A percentile compares a stretch with the other conserved stretches of the same genome.
Conservation (phyloP, 2,329 filamentous ascomycete genomes). For the Sporothrix euskadiensis region DNA sequence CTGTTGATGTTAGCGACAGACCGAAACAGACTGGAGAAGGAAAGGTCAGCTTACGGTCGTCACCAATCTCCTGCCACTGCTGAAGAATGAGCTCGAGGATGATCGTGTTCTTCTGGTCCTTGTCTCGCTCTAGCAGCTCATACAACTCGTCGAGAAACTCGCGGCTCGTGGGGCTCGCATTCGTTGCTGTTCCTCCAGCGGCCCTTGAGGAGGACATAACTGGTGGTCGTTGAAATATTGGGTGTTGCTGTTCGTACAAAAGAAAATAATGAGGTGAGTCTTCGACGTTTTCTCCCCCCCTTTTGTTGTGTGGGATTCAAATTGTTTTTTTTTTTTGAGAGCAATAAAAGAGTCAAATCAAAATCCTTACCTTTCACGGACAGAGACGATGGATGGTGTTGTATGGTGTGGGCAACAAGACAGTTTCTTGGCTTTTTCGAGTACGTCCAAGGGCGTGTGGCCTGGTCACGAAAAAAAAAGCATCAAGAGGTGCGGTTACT, state of each 20-base stretch:
- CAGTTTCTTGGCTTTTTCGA: background rate
- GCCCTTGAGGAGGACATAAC: constrained; percentile 17
- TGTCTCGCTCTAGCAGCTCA: constrained; percentile 27
- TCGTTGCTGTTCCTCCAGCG: background rate
- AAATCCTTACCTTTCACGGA: background rate
- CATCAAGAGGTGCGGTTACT: background rate
- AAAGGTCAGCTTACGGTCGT: constrained; percentile 17
- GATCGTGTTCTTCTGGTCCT: constrained; percentile 24
- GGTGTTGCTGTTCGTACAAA: background rate
- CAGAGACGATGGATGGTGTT: background rate
- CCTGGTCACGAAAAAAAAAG: background rate
- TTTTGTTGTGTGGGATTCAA: background rate
- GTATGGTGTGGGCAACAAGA: background rate
- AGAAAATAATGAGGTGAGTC: background rate
- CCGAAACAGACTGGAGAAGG: background rate
- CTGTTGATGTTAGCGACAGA: constrained; percentile 10
- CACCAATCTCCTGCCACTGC: constrained; percentile 29
- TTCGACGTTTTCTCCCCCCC: background rate
- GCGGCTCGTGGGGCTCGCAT: background rate
- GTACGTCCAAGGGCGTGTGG: constrained; percentile 1
- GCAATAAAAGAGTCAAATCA: background rate
- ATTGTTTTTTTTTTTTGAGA: background rate
- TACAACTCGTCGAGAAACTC: constrained; percentile 31
- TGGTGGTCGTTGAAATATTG: background rate
- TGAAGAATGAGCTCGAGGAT: constrained; percentile 31